Evolutionary conservation across 345 rosid species (phyloP), one percentile per base, ranked within the genome.

Genomic region (Eucalyptus dawsonii): DNA sequence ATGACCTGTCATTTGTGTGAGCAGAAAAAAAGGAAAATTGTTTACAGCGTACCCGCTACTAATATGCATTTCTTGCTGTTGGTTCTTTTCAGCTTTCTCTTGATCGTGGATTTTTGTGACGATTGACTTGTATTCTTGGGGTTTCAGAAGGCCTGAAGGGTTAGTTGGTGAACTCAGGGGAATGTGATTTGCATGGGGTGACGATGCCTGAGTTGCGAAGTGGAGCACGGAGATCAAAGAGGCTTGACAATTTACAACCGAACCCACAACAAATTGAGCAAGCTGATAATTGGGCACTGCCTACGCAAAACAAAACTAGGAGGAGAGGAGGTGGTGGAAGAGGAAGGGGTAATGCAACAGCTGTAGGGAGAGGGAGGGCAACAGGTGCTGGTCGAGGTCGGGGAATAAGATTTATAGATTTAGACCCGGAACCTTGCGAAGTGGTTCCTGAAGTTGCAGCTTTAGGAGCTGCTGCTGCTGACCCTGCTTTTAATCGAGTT

Each of bases 161-260:
- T 89, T 87, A 88, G 87, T 42, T 21, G 86, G 88, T 89, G 91
- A 89, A 92, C 62, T 67, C 60, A 90, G 94, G 87, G 90, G 95
- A 91, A 89, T 92, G 94, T 93, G 91, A 95, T 91, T 94, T 97
- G 97, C 95, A 97, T 97, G 99, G 98, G 95, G 87, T 97, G 96
- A 97, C 94, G 93, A 97, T 97, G 99, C 99, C 98, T 86, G 98
- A 97, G 93, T 94, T 97, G 97, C 94, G 97, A 95, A 97, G 99
- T 76, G 99, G 99, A 96, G 95, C 98, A 90, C 95, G 99, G 92
- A 95, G 99, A 94, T 97, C 95, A 87, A 97, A 95, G 92, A 98
- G 99, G 87, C 97, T 96, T 90, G 98, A 94, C 89, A 95, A 97
- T 91, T 90, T 94, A 89, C 98, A 97, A 94, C 95, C 96, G 88